Conservation (phyloP, 2,329 filamentous ascomycete species). For the Pseudocercospora macadamiae region DNA sequence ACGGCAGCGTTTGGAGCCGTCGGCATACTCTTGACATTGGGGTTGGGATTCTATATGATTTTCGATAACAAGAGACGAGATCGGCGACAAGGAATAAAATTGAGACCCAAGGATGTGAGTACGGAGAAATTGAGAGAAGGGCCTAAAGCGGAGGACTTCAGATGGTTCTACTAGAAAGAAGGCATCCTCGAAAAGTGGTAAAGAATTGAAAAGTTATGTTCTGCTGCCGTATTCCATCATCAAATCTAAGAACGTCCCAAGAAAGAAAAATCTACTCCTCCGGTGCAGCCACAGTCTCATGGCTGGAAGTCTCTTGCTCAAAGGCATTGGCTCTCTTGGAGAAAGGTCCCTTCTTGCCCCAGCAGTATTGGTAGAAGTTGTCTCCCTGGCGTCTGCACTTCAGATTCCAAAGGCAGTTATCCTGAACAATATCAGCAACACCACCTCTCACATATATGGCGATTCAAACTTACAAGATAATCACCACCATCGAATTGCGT, state of each 20-base stretch:
- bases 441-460: neutral
- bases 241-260: too few species aligned
- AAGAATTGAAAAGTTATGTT: too few species aligned
- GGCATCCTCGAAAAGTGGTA: too few species aligned
- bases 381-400: constrained; percentile 4
- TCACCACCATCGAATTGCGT: neutral
- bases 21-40: constrained; percentile 58
- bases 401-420: constrained; percentile 1
- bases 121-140: constrained; percentile 51
- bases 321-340: too few species aligned
- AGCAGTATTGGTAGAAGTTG: constrained; percentile 5
- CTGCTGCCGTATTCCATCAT: too few species aligned
- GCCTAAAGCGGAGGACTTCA: constrained; percentile 47
- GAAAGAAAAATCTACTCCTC: too few species aligned
- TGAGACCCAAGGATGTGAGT: constrained; percentile 56
- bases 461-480: neutral
- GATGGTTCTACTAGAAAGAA: constrained; percentile 49
- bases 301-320: too few species aligned
- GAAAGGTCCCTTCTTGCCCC: neutral
- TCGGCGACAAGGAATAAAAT: constrained; percentile 53
- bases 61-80: constrained; percentile 67
- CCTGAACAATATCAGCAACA: neutral
- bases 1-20: constrained; percentile 66
- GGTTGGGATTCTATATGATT: constrained; percentile 66
- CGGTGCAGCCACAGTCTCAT: too few species aligned